Conservation (phyloP, 805 yeast species). For the Lachancea fermentati region DNA sequence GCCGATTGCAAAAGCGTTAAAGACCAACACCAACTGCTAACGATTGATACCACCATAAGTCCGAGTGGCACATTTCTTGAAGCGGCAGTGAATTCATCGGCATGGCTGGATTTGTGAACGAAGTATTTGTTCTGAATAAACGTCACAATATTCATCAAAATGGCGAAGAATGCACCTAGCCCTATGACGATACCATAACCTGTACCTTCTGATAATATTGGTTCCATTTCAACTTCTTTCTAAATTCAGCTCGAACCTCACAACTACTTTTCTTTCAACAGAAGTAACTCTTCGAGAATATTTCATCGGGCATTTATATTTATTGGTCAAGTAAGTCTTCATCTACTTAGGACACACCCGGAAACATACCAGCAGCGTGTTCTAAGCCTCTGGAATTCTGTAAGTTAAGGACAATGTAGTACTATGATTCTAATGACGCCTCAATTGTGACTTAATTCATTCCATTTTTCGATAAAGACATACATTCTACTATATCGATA, state of each 20-base stretch:
- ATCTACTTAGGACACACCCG: too few relatives aligned
- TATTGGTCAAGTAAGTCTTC: too few relatives aligned
- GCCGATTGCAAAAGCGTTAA: conserved; percentile 30
- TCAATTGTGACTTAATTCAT: neutral
- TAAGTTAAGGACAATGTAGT: neutral
- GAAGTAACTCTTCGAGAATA: neutral
- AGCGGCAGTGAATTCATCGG: conserved; percentile 42
- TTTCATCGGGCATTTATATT: too few relatives aligned
- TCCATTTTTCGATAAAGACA: conserved; percentile 45
- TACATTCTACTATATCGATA: neutral
- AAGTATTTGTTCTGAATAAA: conserved; percentile 34
- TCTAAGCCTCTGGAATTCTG: too few relatives aligned
- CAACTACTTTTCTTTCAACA: neutral
- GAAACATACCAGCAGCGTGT: too few relatives aligned
- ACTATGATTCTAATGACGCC: neutral
- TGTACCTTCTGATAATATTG: conserved; percentile 15
- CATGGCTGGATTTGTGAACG: conserved; percentile 21
- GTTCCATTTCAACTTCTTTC: conserved; percentile 6
- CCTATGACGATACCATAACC: conserved; percentile 35
- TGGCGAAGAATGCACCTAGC: conserved; percentile 39
- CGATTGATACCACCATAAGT: conserved; percentile 38
- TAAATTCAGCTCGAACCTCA: too few relatives aligned
- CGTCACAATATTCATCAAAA: conserved; percentile 38
- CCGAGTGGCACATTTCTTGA: conserved; percentile 41
- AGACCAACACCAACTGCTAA: conserved; percentile 39